These are phyloP conservation scores for Hysterangium stoloniferum DNA, from an alignment of 768 basidiomycete species.

Conservation along the genomic window DNA sequence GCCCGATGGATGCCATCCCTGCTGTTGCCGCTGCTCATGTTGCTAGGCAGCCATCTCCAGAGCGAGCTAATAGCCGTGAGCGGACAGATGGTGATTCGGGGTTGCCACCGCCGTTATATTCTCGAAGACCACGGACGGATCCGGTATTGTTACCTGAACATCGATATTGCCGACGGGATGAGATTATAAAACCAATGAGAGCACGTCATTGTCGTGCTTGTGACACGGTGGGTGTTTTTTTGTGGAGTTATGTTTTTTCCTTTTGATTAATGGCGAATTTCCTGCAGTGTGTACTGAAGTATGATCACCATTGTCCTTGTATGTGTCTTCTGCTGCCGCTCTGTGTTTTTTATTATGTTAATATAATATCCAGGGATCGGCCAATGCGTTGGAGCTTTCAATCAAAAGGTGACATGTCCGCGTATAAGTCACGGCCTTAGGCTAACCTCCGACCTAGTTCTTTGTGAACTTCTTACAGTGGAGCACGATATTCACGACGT, in stretches of 20 bases:
- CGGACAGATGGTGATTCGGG: slow-evolving; percentile 4
- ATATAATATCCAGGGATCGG: slow-evolving; percentile 62
- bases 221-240: slow-evolving; percentile 53
- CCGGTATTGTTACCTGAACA: slow-evolving; percentile 52
- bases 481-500: slow-evolving; percentile 49
- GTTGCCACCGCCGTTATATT: slow-evolving; percentile 15
- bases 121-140: slow-evolving; percentile 30
- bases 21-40: not conserved
- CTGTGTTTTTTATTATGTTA: not conserved
- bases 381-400: slow-evolving; percentile 87
- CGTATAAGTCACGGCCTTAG: not conserved
- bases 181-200: slow-evolving; percentile 63
- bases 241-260: not conserved
- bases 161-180: slow-evolving; percentile 59
- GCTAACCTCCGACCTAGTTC: slow-evolving; percentile 42
- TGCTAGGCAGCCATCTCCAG: slow-evolving; percentile 7
- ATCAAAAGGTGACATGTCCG: slow-evolving; percentile 58
- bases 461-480: slow-evolving; percentile 79
- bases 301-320: slow-evolving; percentile 91
- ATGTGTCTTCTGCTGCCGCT: slow-evolving; percentile 21
- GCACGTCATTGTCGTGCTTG: slow-evolving; percentile 78
- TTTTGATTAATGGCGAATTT: not conserved
- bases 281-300: slow-evolving; percentile 69
- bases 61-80: not conserved
- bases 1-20: not conserved